Base-by-base conservation (phyloP, 805 yeast species). In the Kregervanrija fluxuum region DNA sequence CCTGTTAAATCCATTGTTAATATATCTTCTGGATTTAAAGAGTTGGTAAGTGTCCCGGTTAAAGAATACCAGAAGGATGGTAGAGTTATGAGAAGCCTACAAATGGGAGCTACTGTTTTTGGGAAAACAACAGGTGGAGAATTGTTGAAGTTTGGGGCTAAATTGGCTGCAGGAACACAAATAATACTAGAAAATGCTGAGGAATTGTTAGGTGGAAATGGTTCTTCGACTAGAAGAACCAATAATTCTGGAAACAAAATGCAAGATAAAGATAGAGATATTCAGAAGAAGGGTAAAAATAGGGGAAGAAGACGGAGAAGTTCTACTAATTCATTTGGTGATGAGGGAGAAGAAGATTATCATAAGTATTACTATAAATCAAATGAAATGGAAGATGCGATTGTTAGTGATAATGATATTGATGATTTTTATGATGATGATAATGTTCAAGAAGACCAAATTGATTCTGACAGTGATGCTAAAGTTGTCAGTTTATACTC, bases 101-200 rank as follows among this genome's bases (percentile, higher is more conserved):
- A 85, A 54, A 81, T 81, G 51, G 95, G 95, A 2, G 82, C 90
- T 0, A 63, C 69, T 43, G 71, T 79, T 8, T 88, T 90, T 63
- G 80, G 90, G 1, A 80, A 74, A 53, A 80, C 84, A 3, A 83
- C 97, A 0, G 76, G 93, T 3, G 84, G 82, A 45, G 96, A 90
- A 59, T 62, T 89, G 32, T 67, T 90, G 38, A 82, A 83, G 53
- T 69, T 90, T 38, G 95, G 96, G 1, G 91, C 85, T 0, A 87
- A 84, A 54, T 58, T 90, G 30, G 90, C 95, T 1, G 82, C 89
- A 9, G 96, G 97, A 0, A 85, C 96, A 0, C 97, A 89, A 55
- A 78, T 81, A 0, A 62, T 86, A 2, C 62, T 90, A 37, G 96
- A 89, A 53, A 79, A 75, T 43, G 81, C 95, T 0, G 97, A 89